phyloP scores from a whole-genome alignment of 768 basidiomycete species.

The Phaffia tasmanica region DNA sequence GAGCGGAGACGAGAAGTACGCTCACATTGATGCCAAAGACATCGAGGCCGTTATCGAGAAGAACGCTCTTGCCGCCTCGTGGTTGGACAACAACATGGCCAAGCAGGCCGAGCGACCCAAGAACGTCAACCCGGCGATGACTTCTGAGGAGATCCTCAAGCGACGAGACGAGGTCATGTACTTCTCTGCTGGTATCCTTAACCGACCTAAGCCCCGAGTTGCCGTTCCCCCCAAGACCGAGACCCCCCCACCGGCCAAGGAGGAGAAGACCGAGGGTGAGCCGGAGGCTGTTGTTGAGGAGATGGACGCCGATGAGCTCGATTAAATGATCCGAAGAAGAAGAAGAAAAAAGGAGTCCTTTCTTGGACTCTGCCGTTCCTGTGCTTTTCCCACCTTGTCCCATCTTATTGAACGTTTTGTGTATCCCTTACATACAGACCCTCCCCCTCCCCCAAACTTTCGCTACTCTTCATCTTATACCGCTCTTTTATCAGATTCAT shows the following conservation, averaged over 20 bases:
- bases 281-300: constrained; percentile 30
- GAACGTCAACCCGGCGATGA: constrained; percentile 76
- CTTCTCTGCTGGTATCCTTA: constrained; percentile 79
- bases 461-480: too few species aligned
- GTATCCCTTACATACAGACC: too few species aligned
- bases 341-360: too few species aligned
- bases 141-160: constrained; percentile 70
- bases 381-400: too few species aligned
- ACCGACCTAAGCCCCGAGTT: constrained; percentile 82
- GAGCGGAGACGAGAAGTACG: constrained; percentile 60
- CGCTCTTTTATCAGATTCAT: too few species aligned
- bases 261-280: constrained; percentile 26
- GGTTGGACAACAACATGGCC: constrained; percentile 86
- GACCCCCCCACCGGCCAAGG: constrained; percentile 28
- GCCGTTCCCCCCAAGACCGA: constrained; percentile 40
- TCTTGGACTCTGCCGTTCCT: too few species aligned
- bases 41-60: constrained; percentile 53
- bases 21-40: constrained; percentile 62
- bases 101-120: constrained; percentile 79
- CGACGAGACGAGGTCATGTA: constrained; percentile 85
- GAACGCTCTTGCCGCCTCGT: constrained; percentile 78
- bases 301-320: constrained; percentile 27
- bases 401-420: too few species aligned
- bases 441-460: too few species aligned
- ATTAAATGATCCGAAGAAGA: constrained; percentile 1